A percentile compares a stretch with the other conserved stretches of the same genome.
Conservation (phyloP, 768 basidiomycete genomes). For the Tricholoma furcatifolium region DNA sequence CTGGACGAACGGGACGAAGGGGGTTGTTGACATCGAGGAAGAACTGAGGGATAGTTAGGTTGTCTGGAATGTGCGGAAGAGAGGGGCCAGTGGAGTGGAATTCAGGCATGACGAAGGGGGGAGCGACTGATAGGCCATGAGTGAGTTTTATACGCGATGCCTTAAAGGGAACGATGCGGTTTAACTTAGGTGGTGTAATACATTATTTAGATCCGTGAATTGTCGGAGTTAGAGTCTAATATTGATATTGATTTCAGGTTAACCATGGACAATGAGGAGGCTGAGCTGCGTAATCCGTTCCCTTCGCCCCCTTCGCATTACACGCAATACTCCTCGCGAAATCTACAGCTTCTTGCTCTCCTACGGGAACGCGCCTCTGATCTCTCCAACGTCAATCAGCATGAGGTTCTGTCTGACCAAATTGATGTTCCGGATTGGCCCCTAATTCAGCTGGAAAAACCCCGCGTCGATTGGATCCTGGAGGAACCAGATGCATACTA, state of each 20-base stretch:
- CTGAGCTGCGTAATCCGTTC: constrained; percentile 82
- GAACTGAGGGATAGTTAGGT: constrained; percentile 67
- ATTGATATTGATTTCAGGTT: too few species aligned
- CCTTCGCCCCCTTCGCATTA: constrained; percentile 89
- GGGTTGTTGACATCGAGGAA: constrained; percentile 47
- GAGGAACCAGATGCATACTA: constrained; percentile 76
- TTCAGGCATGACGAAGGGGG: constrained; percentile 25
- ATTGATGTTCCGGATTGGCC: constrained; percentile 77
- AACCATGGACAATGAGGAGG: constrained; percentile 68
- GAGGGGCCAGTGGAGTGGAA: constrained; percentile 28
- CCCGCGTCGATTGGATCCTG: constrained; percentile 87
- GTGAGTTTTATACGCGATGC: not conserved
- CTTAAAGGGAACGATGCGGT: not conserved
- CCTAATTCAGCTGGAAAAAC: constrained; percentile 75
- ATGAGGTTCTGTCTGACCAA: constrained; percentile 68
- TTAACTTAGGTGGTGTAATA: not conserved
- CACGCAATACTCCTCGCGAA: constrained; percentile 70
- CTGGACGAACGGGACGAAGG: constrained; percentile 42
- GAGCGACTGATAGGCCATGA: not conserved
- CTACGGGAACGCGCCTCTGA: constrained; percentile 54
- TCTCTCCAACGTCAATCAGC: constrained; percentile 49
- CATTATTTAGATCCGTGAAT: constrained; percentile 3
- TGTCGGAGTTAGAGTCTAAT: too few species aligned
- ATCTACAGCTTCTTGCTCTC: constrained; percentile 65
- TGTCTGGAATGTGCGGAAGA: constrained; percentile 53